Conservation (phyloP, 1,284 basidiomycete species). For the Puccinia novopanici region DNA sequence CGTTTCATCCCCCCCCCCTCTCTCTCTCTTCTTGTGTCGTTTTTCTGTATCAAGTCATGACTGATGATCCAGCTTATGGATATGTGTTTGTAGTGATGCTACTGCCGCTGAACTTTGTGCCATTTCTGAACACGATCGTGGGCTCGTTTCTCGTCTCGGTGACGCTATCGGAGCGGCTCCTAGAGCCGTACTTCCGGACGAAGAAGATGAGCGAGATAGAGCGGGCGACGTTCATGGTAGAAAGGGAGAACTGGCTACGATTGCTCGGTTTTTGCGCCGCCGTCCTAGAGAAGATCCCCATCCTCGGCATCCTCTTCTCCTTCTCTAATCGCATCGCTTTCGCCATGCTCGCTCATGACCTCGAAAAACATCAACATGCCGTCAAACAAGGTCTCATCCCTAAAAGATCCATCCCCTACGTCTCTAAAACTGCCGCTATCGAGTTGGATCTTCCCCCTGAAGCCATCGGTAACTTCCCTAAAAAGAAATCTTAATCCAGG, state of each 20-base stretch:
- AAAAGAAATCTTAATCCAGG: not conserved
- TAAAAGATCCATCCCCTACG: constrained; percentile 53
- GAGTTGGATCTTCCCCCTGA: constrained; percentile 37
- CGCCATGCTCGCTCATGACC: constrained; percentile 76
- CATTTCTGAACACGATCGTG: constrained; percentile 66
- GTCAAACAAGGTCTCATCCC: constrained; percentile 52
- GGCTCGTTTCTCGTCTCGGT: constrained; percentile 71
- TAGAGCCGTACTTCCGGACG: constrained; percentile 74
- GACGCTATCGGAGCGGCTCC: constrained; percentile 70
- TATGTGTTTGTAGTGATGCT: constrained; percentile 65
- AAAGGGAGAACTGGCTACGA: constrained; percentile 82
- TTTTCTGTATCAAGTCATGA: not conserved
- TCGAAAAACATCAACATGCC: constrained; percentile 57
- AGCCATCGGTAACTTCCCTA: constrained; percentile 46
- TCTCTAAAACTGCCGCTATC: constrained; percentile 54
- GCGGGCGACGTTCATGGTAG: constrained; percentile 74
- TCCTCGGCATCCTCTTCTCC: constrained; percentile 75
- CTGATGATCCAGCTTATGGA: not conserved
- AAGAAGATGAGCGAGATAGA: constrained; percentile 76
- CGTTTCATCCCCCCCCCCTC: not conserved
- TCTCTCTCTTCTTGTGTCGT: not conserved
- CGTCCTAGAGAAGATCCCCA: constrained; percentile 73
- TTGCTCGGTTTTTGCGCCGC: constrained; percentile 77
- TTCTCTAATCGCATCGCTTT: constrained; percentile 82
- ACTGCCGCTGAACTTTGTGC: constrained; percentile 70